Evolutionary conservation across 2,329 filamentous ascomycete genomes (phyloP), one percentile per base, ranked within the genome.

Genomic region (Colletotrichum siamense): DNA sequence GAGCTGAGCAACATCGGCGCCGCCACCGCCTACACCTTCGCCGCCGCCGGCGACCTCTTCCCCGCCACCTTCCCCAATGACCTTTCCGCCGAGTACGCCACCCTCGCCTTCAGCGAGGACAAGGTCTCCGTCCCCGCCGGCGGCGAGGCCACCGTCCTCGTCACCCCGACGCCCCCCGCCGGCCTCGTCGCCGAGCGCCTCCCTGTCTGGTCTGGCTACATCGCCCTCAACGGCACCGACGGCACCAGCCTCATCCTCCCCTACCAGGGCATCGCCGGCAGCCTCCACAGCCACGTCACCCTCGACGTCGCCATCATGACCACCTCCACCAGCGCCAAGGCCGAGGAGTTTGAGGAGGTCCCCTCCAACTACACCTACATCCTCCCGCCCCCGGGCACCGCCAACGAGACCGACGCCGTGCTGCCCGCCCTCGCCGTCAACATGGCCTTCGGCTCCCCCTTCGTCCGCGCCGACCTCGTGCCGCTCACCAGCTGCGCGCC

Each of bases 1-100:
- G 84, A 85, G 9, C 83, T 94, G 13, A 86, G 85, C 30, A 86
- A 92, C 76, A 82, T 88, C 8, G 86, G 87, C 4, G 87, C 91
- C 15, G 83, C 87, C 15, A 91, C 91, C 4, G 87, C 88, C 70
- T 92, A 92, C 81, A 90, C 91, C 1, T 88, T 87, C 79, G 82
- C 86, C 3, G 79, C 79, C 30, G 78, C 81, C 3, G 80, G 76
- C 39, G 79, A 80, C 32, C 84, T 85, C 57, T 83, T 83, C 62
- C 86, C 88, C 0, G 81, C 82, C 13, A 18, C 71, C 0, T 91
- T 90, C 79, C 89, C 89, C 30, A 89, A 87, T 34, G 84, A 88
- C 10, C 81, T 87, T 8, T 80, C 84, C 1, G 79, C 81, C n/a
- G 81, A 83, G 30, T 84, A 85, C 57, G 89, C 89, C 12, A 84